A percentile compares a stretch with the other conserved stretches of the same genome.
Evolutionary conservation across 805 yeast genomes (phyloP).

Genomic region (Nakazawaea wyomingensis): DNA sequence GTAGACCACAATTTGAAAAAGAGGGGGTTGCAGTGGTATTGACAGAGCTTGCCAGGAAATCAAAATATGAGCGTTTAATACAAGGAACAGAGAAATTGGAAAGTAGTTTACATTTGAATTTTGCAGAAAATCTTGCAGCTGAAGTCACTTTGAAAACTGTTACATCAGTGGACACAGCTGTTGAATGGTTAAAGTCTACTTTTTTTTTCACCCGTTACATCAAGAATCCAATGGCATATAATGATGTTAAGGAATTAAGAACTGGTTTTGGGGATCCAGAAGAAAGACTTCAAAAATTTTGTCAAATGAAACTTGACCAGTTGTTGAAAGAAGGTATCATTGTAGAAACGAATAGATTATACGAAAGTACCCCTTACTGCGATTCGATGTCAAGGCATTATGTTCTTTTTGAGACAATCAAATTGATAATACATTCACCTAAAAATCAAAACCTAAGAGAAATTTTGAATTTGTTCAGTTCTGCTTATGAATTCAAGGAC

Average conservation of each 20-base stretch:
- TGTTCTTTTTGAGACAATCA: conserved; percentile 39
- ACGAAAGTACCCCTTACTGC: conserved; percentile 36
- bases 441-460: conserved; percentile 16
- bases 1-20: conserved; percentile 53
- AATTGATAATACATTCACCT: conserved; percentile 22
- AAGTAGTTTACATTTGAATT: conserved; percentile 36
- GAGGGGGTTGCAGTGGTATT: conserved; percentile 46
- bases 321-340: conserved; percentile 29
- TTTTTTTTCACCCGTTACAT: conserved; percentile 42
- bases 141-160: conserved; percentile 40
- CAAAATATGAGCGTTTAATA: conserved; percentile 35
- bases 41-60: conserved; percentile 32
- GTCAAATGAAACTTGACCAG: conserved; percentile 27
- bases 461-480: conserved; percentile 25
- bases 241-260: conserved; percentile 21
- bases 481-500: conserved; percentile 35
- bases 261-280: conserved; percentile 20
- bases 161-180: conserved; percentile 29
- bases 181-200: conserved; percentile 43
- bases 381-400: conserved; percentile 45
- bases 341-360: conserved; percentile 13
- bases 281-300: conserved; percentile 27
- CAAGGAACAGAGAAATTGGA: conserved; percentile 41
- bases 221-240: conserved; percentile 36
- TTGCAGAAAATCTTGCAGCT: conserved; percentile 37